These are phyloP conservation scores for Scleroderma citrinum DNA, from an alignment of 768 basidiomycete genomes.

Conservation along the genomic window DNA sequence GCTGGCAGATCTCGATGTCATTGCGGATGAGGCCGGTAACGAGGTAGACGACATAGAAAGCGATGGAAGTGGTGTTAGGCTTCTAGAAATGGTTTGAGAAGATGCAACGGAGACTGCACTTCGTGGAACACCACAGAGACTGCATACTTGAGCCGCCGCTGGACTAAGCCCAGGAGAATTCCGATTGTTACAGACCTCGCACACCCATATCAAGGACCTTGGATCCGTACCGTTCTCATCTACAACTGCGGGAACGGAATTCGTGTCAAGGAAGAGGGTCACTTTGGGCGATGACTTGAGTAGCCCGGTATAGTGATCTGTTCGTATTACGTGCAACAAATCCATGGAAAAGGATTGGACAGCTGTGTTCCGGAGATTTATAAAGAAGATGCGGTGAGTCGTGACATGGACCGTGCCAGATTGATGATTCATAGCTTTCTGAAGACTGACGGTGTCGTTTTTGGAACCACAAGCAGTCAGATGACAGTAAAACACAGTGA, in stretches of 20 bases:
- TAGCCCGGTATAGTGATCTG: slow-evolving; percentile 86
- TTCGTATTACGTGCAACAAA: slow-evolving; percentile 60
- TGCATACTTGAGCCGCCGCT: slow-evolving; percentile 61
- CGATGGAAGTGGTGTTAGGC: slow-evolving; percentile 34
- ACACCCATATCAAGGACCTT: slow-evolving; percentile 67
- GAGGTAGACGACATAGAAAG: slow-evolving; percentile 35
- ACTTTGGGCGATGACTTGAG: slow-evolving; percentile 88
- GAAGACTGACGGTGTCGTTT: slow-evolving; percentile 47
- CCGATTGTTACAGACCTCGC: slow-evolving; percentile 80
- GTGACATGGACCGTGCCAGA: slow-evolving; percentile 68
- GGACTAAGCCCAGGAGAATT: slow-evolving; percentile 77
- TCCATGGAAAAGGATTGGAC: slow-evolving; percentile 62
- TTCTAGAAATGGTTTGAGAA: slow-evolving; percentile 15
- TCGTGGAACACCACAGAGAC: slow-evolving; percentile 77
- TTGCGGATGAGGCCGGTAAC: slow-evolving; percentile 20
- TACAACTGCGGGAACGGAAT: slow-evolving; percentile 18
- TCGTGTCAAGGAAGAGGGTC: slow-evolving; percentile 58
- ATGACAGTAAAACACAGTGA: slow-evolving; percentile 9
- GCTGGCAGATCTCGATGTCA: slow-evolving; percentile 12
- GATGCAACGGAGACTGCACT: slow-evolving; percentile 26
- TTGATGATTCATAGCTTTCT: slow-evolving; percentile 80
- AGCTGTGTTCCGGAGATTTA: slow-evolving; percentile 47
- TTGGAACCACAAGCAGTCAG: slow-evolving; percentile 17
- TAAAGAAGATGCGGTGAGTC: slow-evolving; percentile 81
- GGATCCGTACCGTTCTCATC: slow-evolving; percentile 26